These are phyloP conservation scores for Solanum chmielewskii DNA, from an alignment of 257 asterid species.

Conservation along the genomic window DNA sequence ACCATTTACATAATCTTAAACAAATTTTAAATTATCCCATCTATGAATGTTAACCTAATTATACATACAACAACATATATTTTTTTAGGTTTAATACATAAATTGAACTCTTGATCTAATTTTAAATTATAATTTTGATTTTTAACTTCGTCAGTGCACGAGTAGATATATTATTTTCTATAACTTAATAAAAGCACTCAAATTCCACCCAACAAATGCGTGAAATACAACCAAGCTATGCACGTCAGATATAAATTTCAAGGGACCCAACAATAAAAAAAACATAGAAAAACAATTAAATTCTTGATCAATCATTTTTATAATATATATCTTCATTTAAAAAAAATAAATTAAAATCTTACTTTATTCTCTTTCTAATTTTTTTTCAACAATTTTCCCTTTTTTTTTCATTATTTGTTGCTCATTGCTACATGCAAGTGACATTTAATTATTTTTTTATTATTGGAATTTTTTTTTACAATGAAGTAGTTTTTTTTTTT, in stretches of 20 bases:
- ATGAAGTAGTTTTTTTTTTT: too few relatives aligned
- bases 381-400: neutral
- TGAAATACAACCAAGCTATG: too few relatives aligned
- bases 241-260: neutral
- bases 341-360: neutral
- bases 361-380: neutral
- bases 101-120: too few relatives aligned
- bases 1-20: neutral
- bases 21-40: neutral
- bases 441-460: too few relatives aligned
- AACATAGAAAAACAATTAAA: too few relatives aligned
- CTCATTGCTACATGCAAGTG: neutral
- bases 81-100: neutral
- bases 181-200: too few relatives aligned
- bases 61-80: neutral
- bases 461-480: too few relatives aligned
- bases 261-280: neutral
- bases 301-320: neutral
- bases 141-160: neutral
- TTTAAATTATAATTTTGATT: neutral
- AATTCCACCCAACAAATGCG: neutral
- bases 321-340: neutral
- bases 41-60: neutral
- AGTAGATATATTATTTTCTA: neutral
- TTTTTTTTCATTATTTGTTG: neutral